These are phyloP conservation scores for Amylostereum areolatum DNA, from an alignment of 1,284 basidiomycete genomes.

Conservation along the genomic window DNA sequence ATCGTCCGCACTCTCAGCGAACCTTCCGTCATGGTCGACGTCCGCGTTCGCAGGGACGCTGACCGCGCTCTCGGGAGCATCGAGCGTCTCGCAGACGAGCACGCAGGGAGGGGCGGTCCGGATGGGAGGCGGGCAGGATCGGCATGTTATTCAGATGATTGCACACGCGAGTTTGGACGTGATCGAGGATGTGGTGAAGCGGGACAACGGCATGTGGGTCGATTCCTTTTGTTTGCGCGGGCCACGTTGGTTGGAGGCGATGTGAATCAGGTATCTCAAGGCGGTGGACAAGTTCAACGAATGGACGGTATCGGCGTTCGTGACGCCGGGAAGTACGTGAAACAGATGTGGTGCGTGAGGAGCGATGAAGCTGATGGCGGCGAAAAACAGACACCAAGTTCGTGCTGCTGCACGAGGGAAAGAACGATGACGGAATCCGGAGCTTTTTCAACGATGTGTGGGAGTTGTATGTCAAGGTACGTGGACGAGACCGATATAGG, in stretches of 20 bases:
- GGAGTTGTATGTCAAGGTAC: constrained; percentile 92
- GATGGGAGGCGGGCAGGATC: constrained; percentile 71
- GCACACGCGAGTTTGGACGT: constrained; percentile 90
- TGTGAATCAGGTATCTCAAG: constrained; percentile 74
- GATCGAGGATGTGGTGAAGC: constrained; percentile 86
- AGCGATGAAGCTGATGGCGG: constrained; percentile 9
- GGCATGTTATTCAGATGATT: constrained; percentile 95
- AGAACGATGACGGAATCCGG: constrained; percentile 94
- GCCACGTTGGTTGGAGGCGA: neutral
- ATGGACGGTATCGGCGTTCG: constrained; percentile 92
- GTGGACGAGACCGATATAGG: constrained; percentile 14
- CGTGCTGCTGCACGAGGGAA: constrained; percentile 84
- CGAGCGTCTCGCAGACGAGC: constrained; percentile 58
- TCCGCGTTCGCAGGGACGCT: constrained; percentile 84
- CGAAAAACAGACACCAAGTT: constrained; percentile 76
- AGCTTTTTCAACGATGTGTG: constrained; percentile 89
- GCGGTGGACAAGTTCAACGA: constrained; percentile 95
- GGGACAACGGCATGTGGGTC: constrained; percentile 79
- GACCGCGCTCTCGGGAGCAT: constrained; percentile 75
- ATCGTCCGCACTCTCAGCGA: constrained; percentile 65
- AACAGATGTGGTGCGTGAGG: neutral
- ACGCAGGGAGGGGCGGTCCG: constrained; percentile 54
- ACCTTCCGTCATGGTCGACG: constrained; percentile 80
- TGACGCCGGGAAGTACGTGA: constrained; percentile 84
- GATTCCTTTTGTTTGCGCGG: neutral